Evolutionary conservation across 106 monocot species (phyloP).

Genomic region (Dioscorea dumetorum): DNA sequence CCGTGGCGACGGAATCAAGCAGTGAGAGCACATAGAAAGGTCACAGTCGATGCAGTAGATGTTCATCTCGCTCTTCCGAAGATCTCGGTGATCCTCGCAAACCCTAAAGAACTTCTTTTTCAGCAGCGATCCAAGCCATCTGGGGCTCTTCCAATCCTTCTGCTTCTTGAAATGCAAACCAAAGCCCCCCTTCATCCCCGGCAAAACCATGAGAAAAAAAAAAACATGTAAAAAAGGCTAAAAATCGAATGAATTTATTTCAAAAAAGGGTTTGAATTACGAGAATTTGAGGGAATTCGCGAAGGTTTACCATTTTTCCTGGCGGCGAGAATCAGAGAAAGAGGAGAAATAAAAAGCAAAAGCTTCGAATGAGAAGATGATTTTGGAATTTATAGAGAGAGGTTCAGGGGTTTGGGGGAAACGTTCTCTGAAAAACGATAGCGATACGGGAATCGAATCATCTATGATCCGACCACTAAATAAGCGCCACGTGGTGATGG

Average conservation of each 20-base stretch:
- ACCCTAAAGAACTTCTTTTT: constrained; percentile 28
- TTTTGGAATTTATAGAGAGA: background rate
- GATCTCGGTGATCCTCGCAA: constrained; percentile 28
- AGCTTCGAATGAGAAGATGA: background rate
- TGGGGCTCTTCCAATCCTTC: background rate
- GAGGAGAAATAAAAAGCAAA: background rate
- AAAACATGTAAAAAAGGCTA: background rate
- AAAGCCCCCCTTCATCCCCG: background rate
- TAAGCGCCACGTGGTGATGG: too few species aligned
- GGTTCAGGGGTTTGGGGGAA: background rate
- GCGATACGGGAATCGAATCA: too few species aligned
- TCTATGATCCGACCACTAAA: too few species aligned
- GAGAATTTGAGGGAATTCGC: background rate
- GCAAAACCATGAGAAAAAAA: background rate
- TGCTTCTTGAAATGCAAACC: constrained; percentile 7
- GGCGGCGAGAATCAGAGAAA: background rate
- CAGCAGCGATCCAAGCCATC: constrained; percentile 34
- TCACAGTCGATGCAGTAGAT: constrained; percentile 56
- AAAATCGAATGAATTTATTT: background rate
- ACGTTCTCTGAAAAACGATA: too few species aligned
- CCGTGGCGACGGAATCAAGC: background rate
- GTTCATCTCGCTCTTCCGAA: constrained; percentile 42
- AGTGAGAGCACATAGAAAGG: constrained; percentile 29
- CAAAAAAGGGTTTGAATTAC: too few species aligned
- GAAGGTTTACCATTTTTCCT: background rate